Percentiles rank a stretch among this genome's conserved stretches.
Conservation (phyloP, 805 yeast genomes). For the Pichia ethanolica region DNA sequence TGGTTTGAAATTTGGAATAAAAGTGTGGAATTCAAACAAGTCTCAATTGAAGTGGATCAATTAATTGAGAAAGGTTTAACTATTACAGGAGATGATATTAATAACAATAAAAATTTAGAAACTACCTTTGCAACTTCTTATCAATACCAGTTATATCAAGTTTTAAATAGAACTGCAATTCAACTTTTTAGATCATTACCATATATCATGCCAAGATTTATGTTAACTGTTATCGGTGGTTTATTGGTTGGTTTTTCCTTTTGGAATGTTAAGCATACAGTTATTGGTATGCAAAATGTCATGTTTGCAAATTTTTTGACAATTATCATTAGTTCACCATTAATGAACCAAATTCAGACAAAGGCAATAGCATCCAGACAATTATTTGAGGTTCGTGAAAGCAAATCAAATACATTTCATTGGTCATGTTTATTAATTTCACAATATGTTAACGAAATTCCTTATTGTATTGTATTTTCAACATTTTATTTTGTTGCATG, state of each 20-base stretch:
- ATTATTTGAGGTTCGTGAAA: conserved; percentile 62
- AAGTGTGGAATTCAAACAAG: conserved; percentile 21
- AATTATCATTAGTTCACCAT: conserved; percentile 50
- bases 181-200: conserved; percentile 43
- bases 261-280: conserved; percentile 46
- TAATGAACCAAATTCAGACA: conserved; percentile 58
- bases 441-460: conserved; percentile 50
- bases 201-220: conserved; percentile 41
- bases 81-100: conserved; percentile 4
- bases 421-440: conserved; percentile 55
- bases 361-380: conserved; percentile 52
- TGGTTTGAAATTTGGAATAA: conserved; percentile 58
- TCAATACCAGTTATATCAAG: conserved; percentile 29
- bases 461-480: conserved; percentile 44
- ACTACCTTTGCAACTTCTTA: conserved; percentile 40
- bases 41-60: conserved; percentile 24
- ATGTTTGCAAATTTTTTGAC: conserved; percentile 46
- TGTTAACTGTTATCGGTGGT: conserved; percentile 32
- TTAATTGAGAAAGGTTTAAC: conserved; percentile 17
- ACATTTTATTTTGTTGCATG: conserved; percentile 40
- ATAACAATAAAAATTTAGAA: conserved; percentile 9
- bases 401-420: conserved; percentile 63
- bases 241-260: conserved; percentile 50
- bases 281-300: conserved; percentile 53
- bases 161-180: conserved; percentile 30